These are phyloP conservation scores for Echeveria elegans DNA, from an alignment of 164 flowering plant species.

Conservation along the genomic window DNA sequence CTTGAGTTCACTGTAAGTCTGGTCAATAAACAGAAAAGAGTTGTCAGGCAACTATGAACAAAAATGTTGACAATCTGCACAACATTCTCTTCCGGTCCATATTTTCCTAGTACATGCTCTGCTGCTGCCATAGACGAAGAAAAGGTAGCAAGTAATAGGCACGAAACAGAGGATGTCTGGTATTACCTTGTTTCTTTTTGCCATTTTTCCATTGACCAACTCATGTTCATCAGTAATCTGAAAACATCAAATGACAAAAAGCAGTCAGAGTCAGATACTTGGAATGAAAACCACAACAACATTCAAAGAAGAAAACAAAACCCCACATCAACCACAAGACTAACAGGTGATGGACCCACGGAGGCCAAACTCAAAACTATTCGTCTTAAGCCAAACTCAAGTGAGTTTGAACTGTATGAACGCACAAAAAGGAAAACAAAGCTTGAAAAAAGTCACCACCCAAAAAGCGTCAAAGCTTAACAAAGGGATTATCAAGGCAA, in stretches of 20 bases:
- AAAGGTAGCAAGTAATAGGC: background rate
- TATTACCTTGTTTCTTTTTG: background rate
- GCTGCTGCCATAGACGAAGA: too few species aligned
- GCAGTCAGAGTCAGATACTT: background rate
- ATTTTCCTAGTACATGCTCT: background rate
- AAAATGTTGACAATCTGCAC: background rate
- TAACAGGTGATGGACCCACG: too few species aligned
- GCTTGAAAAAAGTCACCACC: too few species aligned
- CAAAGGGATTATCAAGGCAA: background rate
- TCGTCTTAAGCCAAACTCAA: too few species aligned
- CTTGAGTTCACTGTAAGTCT: slow-evolving; percentile 1
- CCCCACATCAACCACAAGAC: too few species aligned
- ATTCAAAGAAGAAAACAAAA: background rate
- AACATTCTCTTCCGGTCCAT: background rate
- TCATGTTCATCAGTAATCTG: background rate
- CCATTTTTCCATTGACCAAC: background rate
- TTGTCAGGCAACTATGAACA: background rate
- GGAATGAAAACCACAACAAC: too few species aligned
- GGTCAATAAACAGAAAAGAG: background rate
- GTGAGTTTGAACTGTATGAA: too few species aligned
- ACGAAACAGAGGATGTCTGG: background rate
- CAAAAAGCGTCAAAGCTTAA: too few species aligned
- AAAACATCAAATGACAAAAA: background rate
- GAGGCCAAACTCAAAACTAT: too few species aligned
- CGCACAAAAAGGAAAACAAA: background rate